A percentile compares a stretch with the other conserved stretches of the same genome.
phyloP scores from a whole-genome alignment of 225 moss, liverwort and hornwort species.

The Asterella californica region DNA sequence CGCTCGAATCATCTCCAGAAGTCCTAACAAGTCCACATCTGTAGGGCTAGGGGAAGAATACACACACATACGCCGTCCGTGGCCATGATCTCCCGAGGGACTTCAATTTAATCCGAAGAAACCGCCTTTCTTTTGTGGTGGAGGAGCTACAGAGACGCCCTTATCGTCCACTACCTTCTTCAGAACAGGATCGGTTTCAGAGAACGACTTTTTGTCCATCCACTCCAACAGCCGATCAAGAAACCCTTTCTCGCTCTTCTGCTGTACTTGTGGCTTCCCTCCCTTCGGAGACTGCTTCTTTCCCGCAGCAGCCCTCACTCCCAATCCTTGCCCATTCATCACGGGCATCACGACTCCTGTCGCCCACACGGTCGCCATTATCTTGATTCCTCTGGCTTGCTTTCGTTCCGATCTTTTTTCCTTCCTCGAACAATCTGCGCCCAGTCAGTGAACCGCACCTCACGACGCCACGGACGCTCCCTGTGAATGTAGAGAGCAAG shows the following conservation, averaged over 20 bases:
- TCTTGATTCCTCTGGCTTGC: background rate
- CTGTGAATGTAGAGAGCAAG: background rate
- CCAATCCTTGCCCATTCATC: constrained; percentile 24
- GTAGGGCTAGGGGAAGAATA: background rate
- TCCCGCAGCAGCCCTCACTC: constrained; percentile 17
- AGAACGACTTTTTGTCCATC: constrained; percentile 33
- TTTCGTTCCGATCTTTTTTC: background rate
- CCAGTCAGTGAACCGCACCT: background rate
- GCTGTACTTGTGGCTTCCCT: constrained; percentile 16
- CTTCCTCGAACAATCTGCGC: background rate
- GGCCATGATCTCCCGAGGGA: background rate
- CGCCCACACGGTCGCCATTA: constrained; percentile 32
- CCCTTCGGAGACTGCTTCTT: constrained; percentile 22
- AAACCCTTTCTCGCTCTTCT: constrained; percentile 23
- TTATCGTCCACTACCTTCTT: constrained; percentile 29
- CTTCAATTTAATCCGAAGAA: constrained; percentile 17
- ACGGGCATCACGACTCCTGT: constrained; percentile 34
- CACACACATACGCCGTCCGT: background rate
- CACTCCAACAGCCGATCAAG: constrained; percentile 35
- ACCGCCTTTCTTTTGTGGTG: constrained; percentile 28
- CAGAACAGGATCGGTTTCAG: constrained; percentile 34
- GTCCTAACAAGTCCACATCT: background rate
- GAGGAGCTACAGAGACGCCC: background rate
- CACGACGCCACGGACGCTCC: background rate
- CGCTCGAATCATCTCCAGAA: background rate